Conservation (phyloP, 2,329 filamentous ascomycete genomes). For the Plenodomus lindquistii region DNA sequence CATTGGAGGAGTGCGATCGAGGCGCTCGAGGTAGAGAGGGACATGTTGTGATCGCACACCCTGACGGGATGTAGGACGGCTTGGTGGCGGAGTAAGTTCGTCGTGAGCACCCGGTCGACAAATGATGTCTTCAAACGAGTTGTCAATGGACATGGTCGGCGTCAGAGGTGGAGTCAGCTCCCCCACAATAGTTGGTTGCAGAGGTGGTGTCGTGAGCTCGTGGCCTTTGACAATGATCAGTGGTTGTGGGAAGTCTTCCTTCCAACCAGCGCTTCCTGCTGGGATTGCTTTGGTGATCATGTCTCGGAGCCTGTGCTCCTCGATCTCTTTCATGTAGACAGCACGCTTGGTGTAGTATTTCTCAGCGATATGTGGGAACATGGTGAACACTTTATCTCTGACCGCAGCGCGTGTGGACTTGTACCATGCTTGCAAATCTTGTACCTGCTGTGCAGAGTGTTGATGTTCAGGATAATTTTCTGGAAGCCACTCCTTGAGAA, state of each 20-base stretch:
- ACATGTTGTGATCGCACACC: background rate
- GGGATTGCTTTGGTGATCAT: slow-evolving; percentile 24
- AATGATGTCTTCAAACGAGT: background rate
- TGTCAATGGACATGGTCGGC: background rate
- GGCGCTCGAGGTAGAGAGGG: slow-evolving; percentile 14
- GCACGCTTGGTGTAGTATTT: slow-evolving; percentile 26
- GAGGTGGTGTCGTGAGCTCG: background rate
- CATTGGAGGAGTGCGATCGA: slow-evolving; percentile 14
- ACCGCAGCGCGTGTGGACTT: slow-evolving; percentile 13
- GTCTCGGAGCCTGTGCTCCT: slow-evolving; percentile 21
- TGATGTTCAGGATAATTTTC: slow-evolving; percentile 17
- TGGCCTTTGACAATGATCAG: slow-evolving; percentile 7
- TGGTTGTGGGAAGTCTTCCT: slow-evolving; percentile 9
- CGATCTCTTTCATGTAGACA: slow-evolving; percentile 14
- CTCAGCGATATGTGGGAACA: slow-evolving; percentile 17
- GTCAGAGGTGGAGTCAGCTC: slow-evolving; percentile 10
- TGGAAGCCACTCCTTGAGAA: slow-evolving; percentile 29
- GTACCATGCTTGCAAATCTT: slow-evolving; percentile 22
- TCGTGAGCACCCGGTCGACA: background rate
- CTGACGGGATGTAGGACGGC: background rate
- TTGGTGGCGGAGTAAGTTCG: background rate
- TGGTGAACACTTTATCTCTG: slow-evolving; percentile 27
- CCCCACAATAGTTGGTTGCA: background rate
- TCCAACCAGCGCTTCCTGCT: slow-evolving; percentile 15
- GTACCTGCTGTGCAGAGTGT: background rate